Base-by-base conservation (phyloP, 108 stramenopile genomes). In the Pseudonitzschia multiseries region DNA sequence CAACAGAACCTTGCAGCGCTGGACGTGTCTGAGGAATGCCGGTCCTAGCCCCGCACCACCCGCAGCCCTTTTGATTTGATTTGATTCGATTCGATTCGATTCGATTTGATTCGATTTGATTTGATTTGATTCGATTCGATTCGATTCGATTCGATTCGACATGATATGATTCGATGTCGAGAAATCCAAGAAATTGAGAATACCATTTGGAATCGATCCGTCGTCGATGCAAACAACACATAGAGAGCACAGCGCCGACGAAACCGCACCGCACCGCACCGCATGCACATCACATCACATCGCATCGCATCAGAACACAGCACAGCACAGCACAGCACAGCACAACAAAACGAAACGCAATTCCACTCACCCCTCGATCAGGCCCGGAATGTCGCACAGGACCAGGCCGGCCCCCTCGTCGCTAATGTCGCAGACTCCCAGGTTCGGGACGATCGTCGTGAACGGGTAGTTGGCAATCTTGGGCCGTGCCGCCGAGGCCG, bases 401-500 rank as follows among this genome's bases (percentile, higher is more conserved):
- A 96, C 87, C 72, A 97, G 69, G n/a, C 94, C 94, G 40, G 84
- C 82, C 36, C 91, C 87, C 40, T 89, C 89, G 28, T 86, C 91
- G 6, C 87, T 89, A 28, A 95, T 77, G 81, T 95, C 94, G 65
- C 91, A 94, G 13, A 95, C 96, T 18, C 98, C 98, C 31, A 99
- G 78, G 75, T 99, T 99, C 4, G 98, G 98, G 17, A 96, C 93
- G 65, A 98, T 90, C 1, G 98, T 99, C 13, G 98, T 99, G 72
- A 99, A 99, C 21, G 98, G 96, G 83, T 99, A 99, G 76, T 97
- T 91, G 27, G 98, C 98, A 79, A 98, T 97, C 75, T 99, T 99
- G 18, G 98, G 98, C 70, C 82, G 74, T 18, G 97, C 97, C 28
- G 93, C 91, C 27, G 86, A 88, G 26, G 92, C 86, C 24, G 92